Evolutionary conservation across 805 yeast species (phyloP).

Genomic region (Yarrowia sp.): DNA sequence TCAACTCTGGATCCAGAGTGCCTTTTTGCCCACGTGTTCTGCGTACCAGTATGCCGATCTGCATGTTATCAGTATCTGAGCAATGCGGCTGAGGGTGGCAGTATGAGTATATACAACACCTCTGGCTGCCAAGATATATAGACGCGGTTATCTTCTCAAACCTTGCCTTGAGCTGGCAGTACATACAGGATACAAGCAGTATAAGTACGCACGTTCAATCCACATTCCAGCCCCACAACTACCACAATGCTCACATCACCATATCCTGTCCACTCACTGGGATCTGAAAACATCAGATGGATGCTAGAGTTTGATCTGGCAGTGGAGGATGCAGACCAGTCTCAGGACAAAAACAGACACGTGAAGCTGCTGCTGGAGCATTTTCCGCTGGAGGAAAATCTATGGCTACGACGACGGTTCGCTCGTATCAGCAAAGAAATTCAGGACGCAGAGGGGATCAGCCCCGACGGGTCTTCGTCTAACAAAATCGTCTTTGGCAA

Average conservation of each 20-base stretch:
- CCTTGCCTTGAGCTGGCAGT: neutral
- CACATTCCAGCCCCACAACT: no score
- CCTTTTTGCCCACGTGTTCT: neutral
- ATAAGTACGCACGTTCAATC: neutral
- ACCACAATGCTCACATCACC: neutral
- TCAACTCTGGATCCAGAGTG: neutral
- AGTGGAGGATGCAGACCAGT: neutral
- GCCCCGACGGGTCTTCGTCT: neutral
- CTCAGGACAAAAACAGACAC: neutral
- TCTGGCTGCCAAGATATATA: neutral
- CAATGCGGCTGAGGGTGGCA: neutral
- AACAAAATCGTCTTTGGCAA: slow-evolving; percentile 11
- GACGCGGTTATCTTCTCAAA: neutral
- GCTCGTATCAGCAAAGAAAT: neutral
- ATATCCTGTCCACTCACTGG: slow-evolving; percentile 23
- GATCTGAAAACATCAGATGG: slow-evolving; percentile 7
- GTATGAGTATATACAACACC: neutral
- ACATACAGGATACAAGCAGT: neutral
- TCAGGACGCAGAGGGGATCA: neutral
- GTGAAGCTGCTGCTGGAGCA: neutral
- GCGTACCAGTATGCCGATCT: neutral
- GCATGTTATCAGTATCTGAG: slow-evolving; percentile 1
- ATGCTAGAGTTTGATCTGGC: slow-evolving; percentile 12
- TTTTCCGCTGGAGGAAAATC: slow-evolving; percentile 13
- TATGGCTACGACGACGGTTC: neutral